Base-by-base conservation (phyloP, 2,329 filamentous ascomycete species). In the Epichloe bromicola region DNA sequence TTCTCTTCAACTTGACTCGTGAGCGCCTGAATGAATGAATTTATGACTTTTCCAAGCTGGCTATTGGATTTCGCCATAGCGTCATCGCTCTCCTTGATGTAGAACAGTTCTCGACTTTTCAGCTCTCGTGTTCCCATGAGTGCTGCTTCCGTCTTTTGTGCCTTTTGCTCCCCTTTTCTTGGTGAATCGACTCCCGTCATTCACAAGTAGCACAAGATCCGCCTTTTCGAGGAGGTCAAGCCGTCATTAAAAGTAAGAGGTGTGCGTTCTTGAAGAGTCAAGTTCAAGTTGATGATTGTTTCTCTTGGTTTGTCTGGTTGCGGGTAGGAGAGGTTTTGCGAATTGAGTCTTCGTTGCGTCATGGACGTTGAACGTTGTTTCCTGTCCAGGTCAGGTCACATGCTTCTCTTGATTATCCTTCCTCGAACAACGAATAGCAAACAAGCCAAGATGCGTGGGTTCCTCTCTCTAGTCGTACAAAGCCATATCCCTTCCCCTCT, bases 61-160 rank as follows among this genome's bases (percentile, higher is more conserved):
- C 61, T 63, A 62, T 63, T 63, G 61, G 60, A 63, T 63, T 63
- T 63, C 61, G 60, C 61, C 59, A 62, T 63, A 63, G 61, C 61
- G 57, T 63, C 58, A 59, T 63, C 60, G 61, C 61, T 63, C 61
- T 62, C 50, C 52, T 48, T 43, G 37, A 50, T 48, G 41, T 42
- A 40, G 37, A 53, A 37, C 51, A 19, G n/a, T 36, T 47, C 42
- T 43, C 34, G 41, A 15, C 19, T 36, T 47, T 17, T 41, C 26
- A 23, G 19, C n/a, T 19, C 40, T 49, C 40, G 20, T 19, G n/a
- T 49, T 49, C 37, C 37, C 48, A 20, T 33, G 26, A 33, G 11
- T 33, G 20, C 48, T 33, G 26, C 33, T 19, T 30, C 42, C 26
- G 20, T 33, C 42, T 33, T 33, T 26, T 30, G 26, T n/a, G 11